phyloP scores from a whole-genome alignment of 2,329 filamentous ascomycete species.

The Exserohilum rostratum region DNA sequence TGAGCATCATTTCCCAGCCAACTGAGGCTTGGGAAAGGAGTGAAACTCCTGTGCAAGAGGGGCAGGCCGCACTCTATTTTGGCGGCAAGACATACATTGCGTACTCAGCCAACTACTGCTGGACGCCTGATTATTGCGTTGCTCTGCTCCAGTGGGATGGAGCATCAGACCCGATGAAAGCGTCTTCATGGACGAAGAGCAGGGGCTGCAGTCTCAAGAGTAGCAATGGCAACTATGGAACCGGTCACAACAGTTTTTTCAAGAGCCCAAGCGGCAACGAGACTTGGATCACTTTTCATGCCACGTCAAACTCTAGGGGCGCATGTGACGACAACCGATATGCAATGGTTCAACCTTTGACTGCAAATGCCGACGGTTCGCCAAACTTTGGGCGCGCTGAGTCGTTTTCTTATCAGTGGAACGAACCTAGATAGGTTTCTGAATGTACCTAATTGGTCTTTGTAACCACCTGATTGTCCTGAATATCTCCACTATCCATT shows the following conservation, averaged over 20 bases:
- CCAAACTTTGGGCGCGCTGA: conserved; percentile 57
- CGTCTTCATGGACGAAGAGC: conserved; percentile 59
- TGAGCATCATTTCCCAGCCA: conserved; percentile 58
- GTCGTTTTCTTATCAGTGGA: background rate
- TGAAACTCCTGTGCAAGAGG: conserved; percentile 61
- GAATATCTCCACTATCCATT: too few relatives aligned
- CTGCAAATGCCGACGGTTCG: conserved; percentile 58
- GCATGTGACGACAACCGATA: conserved; percentile 62
- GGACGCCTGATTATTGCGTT: conserved; percentile 61
- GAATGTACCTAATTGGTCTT: too few relatives aligned
- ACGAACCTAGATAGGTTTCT: background rate
- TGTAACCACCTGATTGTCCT: too few relatives aligned
- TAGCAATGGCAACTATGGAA: conserved; percentile 63
- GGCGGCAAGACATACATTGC: too few relatives aligned
- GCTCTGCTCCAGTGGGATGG: conserved; percentile 62
- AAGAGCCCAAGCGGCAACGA: conserved; percentile 59
- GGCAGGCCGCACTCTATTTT: conserved; percentile 60
- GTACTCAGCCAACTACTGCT: conserved; percentile 64
- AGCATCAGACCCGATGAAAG: conserved; percentile 52
- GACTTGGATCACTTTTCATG: conserved; percentile 64
- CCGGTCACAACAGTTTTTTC: conserved; percentile 66
- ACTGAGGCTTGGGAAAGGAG: conserved; percentile 59
- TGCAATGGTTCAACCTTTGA: conserved; percentile 61
- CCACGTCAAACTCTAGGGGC: conserved; percentile 56
- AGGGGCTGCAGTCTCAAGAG: conserved; percentile 58